Percentiles rank a stretch among this genome's conserved stretches.
These are phyloP conservation scores for Penicillium palitans DNA, from an alignment of 2,329 filamentous ascomycete genomes.

Conservation along the genomic window DNA sequence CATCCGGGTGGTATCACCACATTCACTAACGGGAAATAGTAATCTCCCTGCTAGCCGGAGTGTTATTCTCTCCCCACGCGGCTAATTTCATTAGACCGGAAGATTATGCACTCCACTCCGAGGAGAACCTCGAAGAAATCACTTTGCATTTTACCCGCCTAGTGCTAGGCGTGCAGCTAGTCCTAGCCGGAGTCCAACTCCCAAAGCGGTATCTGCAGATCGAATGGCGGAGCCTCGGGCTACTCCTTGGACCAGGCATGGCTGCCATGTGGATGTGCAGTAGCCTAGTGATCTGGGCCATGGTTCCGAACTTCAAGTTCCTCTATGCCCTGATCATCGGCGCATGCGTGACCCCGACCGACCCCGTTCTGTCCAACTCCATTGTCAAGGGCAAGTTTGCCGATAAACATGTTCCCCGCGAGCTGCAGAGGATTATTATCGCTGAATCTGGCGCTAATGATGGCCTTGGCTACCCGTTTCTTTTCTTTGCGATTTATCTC, in stretches of 20 bases:
- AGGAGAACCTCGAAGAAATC: slow-evolving; percentile 64
- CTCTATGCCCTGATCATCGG: slow-evolving; percentile 78
- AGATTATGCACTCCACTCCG: slow-evolving; percentile 66
- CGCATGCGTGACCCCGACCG: slow-evolving; percentile 88
- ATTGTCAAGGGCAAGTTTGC: slow-evolving; percentile 95
- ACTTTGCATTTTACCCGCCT: slow-evolving; percentile 84
- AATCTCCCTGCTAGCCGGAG: slow-evolving; percentile 76
- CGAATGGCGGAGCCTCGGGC: slow-evolving; percentile 73
- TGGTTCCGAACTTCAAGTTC: slow-evolving; percentile 71
- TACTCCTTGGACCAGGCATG: slow-evolving; percentile 84
- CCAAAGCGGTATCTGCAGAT: slow-evolving; percentile 76
- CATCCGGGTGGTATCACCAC: background rate
- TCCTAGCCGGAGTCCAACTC: slow-evolving; percentile 83
- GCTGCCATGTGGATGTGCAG: slow-evolving; percentile 80
- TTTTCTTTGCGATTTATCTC: slow-evolving; percentile 81
- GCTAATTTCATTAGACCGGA: slow-evolving; percentile 73
- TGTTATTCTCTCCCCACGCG: slow-evolving; percentile 75
- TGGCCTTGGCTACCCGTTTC: slow-evolving; percentile 82
- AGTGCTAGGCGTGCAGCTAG: slow-evolving; percentile 85
- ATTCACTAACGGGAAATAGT: slow-evolving; percentile 52
- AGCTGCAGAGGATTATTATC: slow-evolving; percentile 76
- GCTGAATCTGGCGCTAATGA: slow-evolving; percentile 88
- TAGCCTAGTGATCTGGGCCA: slow-evolving; percentile 73
- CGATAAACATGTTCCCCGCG: slow-evolving; percentile 81
- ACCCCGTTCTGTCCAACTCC: slow-evolving; percentile 81